Evolutionary conservation across 352 stramenopile genomes (phyloP), one percentile per base, ranked within the genome.

Genomic region (Pythium guiyangense): DNA sequence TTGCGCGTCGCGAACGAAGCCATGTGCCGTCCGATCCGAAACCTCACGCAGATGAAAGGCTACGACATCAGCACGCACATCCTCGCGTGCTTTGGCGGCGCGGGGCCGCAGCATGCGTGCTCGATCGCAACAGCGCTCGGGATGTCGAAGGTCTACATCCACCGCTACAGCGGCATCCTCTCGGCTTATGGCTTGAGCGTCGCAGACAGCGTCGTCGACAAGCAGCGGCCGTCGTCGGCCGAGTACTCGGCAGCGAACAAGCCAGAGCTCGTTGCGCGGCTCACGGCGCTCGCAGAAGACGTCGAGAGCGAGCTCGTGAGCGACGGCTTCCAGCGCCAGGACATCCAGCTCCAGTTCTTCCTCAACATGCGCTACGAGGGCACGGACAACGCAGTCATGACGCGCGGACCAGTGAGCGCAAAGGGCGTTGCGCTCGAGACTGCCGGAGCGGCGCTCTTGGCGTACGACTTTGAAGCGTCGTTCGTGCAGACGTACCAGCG

Each of bases 11-110:
- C 97, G 22, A 99, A 99, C 70, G 97, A 99, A 70, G 96, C 97
- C 3, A 99, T 99, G 97, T 99, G 97, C 64, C 92, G 97, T n/a
- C 97, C 97, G 0, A 99, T 99, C 69, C 92, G 97, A 40, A 99
- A 99, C 67, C 72, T 99, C 44, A 99, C 97, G 26, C 86, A 96
- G 73, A 99, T 99, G 90, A 97, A 97, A 55, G 97, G 96, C 1
- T 98, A 97, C 77, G 96, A 99, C 66, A 97, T 99, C 48, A 98
- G 87, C 35, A 98, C 82, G 4, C 96, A 99, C 68, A 85, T 94
- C 46, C 71, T 99, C 34, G 95, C 96, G 26, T 99, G 95, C 70
- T 99, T 99, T 82, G 97, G 97, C 59, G 97, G 97, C 49, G 97
- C 97, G 22, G 97, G 97, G 4, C 96, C 96, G 14, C 97, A 99